These are phyloP conservation scores for Hypericum perforatum DNA, from an alignment of 345 rosid species.

Conservation along the genomic window DNA sequence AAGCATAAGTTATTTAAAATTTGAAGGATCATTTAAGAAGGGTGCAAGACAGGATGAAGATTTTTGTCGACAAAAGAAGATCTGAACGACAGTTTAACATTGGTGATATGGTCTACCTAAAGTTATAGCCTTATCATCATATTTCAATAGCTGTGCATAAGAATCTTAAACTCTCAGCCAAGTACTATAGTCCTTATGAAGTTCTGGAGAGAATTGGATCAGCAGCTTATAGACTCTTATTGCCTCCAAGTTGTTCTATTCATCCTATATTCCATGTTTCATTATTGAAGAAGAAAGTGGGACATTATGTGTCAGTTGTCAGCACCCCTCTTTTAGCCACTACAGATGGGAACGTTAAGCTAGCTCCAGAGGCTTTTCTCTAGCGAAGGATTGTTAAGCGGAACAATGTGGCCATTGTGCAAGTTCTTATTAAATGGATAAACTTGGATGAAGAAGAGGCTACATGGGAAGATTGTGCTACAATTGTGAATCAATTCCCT, in stretches of 20 bases:
- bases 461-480: too few relatives aligned
- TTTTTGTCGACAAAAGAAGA: neutral
- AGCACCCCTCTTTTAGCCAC: too few relatives aligned
- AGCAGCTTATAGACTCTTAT: neutral
- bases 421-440: too few relatives aligned
- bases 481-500: too few relatives aligned
- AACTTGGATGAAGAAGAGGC: too few relatives aligned
- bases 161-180: neutral
- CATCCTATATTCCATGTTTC: neutral
- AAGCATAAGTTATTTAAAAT: too few relatives aligned
- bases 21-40: neutral
- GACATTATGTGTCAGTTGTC: too few relatives aligned
- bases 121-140: neutral
- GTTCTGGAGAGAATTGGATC: neutral
- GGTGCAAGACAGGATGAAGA: neutral
- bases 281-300: neutral
- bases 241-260: neutral
- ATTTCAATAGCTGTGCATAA: neutral
- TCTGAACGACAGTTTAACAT: neutral
- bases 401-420: too few relatives aligned
- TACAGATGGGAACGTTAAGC: too few relatives aligned
- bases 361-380: too few relatives aligned
- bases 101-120: neutral
- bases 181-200: neutral
- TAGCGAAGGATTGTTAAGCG: too few relatives aligned